phyloP scores from a whole-genome alignment of 768 basidiomycete species.

The Lactarius tabidus region DNA sequence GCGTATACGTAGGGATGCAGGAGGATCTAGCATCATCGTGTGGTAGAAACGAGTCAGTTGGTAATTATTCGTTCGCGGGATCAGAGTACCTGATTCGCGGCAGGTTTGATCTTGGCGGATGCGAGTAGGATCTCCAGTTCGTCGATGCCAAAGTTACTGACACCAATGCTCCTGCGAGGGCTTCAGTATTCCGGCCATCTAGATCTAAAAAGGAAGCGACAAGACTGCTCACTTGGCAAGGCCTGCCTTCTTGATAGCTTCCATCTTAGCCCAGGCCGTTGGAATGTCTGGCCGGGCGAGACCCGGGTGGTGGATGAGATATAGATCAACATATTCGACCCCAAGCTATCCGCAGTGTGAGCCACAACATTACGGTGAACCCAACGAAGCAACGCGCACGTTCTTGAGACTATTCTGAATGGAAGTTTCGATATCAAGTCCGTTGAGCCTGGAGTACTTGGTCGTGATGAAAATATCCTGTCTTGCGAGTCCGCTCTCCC shows the following conservation, averaged over 20 bases:
- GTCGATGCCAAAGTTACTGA: slow-evolving; percentile 60
- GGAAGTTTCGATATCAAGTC: slow-evolving; percentile 50
- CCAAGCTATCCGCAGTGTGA: slow-evolving; percentile 45
- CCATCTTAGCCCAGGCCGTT: slow-evolving; percentile 60
- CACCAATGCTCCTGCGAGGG: slow-evolving; percentile 59
- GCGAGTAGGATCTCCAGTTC: slow-evolving; percentile 53
- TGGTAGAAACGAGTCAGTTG: background rate
- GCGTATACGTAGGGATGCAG: slow-evolving; percentile 69
- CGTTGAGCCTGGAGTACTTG: slow-evolving; percentile 53
- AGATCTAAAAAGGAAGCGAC: background rate
- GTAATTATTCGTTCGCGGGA: background rate
- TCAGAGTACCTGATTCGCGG: slow-evolving; percentile 56
- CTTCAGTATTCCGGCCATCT: background rate
- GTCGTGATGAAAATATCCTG: slow-evolving; percentile 61
- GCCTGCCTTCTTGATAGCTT: slow-evolving; percentile 52
- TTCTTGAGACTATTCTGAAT: slow-evolving; percentile 54
- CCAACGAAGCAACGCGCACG: slow-evolving; percentile 34
- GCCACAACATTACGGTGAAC: background rate
- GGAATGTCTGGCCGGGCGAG: slow-evolving; percentile 56
- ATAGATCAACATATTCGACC: slow-evolving; percentile 62
- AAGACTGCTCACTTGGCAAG: slow-evolving; percentile 45
- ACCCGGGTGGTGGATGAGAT: slow-evolving; percentile 60
- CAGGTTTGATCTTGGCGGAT: slow-evolving; percentile 60
- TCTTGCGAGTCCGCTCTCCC: slow-evolving; percentile 54
- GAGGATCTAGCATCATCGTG: slow-evolving; percentile 42